phyloP scores from a whole-genome alignment of 768 basidiomycete species.

The Baorangia bicolor region DNA sequence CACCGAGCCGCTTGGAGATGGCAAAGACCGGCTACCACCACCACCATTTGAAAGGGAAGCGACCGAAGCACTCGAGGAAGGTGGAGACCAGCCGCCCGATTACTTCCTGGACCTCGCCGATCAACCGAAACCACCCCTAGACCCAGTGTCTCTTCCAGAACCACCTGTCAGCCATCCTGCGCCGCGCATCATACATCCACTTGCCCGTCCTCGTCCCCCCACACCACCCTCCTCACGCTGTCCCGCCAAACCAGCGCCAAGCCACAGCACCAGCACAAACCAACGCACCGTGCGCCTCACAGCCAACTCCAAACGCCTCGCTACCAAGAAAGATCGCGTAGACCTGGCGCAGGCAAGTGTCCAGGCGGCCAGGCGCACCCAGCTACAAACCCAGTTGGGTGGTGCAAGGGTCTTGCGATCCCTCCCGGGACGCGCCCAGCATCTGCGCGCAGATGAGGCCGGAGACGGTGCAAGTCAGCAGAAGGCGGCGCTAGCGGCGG shows the following conservation, averaged over 20 bases:
- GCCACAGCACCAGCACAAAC: background rate
- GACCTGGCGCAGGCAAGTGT: constrained; percentile 3
- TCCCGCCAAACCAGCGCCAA: background rate
- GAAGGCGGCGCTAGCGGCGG: no score
- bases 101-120: background rate
- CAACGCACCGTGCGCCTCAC: background rate
- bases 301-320: background rate
- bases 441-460: no score
- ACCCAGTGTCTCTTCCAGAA: background rate
- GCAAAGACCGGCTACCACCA: background rate
- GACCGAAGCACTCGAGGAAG: background rate
- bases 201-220: background rate
- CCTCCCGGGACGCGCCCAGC: background rate
- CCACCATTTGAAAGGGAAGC: background rate
- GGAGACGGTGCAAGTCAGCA: no score
- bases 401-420: background rate
- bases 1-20: background rate
- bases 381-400: background rate
- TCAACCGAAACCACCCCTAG: background rate
- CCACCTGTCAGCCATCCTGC: background rate
- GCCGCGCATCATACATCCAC: background rate
- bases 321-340: background rate
- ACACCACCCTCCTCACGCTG: constrained; percentile 4
- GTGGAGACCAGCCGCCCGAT: background rate
- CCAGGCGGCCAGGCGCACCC: background rate